Base-by-base conservation (phyloP, 352 stramenopile genomes). In the Phytophthora megakarya region DNA sequence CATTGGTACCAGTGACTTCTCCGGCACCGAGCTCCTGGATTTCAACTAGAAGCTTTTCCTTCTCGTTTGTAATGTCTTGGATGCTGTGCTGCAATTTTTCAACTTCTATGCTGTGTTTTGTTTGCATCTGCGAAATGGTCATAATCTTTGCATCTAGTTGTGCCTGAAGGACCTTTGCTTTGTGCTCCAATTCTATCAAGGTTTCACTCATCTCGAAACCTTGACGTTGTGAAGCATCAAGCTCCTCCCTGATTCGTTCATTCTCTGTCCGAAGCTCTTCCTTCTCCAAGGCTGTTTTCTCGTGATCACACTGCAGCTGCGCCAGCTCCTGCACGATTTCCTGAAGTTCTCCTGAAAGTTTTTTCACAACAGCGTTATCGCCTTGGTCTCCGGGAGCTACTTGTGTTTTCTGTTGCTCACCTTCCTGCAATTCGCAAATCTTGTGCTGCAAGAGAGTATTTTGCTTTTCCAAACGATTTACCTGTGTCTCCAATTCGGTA, bases 61-160 rank as follows among this genome's bases (percentile, higher is more conserved):
- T 70, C 45, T 86, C 67, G 1, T 37, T 39, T 26, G 65, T 50
- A 5, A 80, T 58, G 15, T 51, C 35, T 30, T 76, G 59, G 25
- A 83, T 73, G 3, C 44, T 70, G 35, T 75, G 58, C 19, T 78
- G 61, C 5, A 88, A 47, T 37, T 58, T 30, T 40, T 63, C 60
- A 23, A 77, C 54, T 21, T 84, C 70, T 4, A n/a, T 50, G 6
- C 40, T 67, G 33, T 74, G 45, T 18, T 72, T 73, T 7, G 53
- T 65, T 19, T 72, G 61, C 54, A 79, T 71, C 49, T 68, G 76
- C 50, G 56, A 80, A 66, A 72, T 86, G 30, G 45, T 83, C 61
- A 76, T 67, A 10, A 80, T 18, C 49, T 84, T 78, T 12, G 64
- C 62, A 60, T 87, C 75, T 19, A 89, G 57, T 8, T 75, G 67